Conservation (phyloP, 352 stramenopile genomes). For the Phytophthora chlamydospora region DNA sequence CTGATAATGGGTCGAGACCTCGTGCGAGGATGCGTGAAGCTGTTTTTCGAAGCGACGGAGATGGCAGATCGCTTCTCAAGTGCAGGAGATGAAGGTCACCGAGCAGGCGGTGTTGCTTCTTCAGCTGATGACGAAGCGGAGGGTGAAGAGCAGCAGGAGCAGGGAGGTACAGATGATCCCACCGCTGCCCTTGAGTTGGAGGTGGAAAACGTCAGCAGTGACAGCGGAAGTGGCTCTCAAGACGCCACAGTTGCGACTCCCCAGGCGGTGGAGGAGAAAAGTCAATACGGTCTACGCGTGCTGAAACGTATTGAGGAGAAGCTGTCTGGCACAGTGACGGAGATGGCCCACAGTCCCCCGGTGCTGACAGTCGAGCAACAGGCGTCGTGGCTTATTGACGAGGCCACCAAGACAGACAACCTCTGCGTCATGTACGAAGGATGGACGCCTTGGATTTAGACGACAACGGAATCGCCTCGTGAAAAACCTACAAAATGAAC, state of each 20-base stretch:
- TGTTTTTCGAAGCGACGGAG: conserved; percentile 75
- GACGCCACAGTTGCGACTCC: conserved; percentile 4
- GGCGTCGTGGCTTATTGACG: conserved; percentile 78
- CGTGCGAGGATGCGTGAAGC: conserved; percentile 50
- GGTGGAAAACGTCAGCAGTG: conserved; percentile 19
- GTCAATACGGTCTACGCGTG: conserved; percentile 68
- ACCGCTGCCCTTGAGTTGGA: conserved; percentile 4
- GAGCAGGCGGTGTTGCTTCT: background rate
- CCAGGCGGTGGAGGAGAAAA: conserved; percentile 38
- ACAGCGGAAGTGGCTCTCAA: conserved; percentile 15
- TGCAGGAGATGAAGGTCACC: conserved; percentile 16
- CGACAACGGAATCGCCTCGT: background rate
- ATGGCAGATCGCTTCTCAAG: conserved; percentile 66
- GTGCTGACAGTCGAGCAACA: conserved; percentile 75
- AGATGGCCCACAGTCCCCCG: conserved; percentile 31
- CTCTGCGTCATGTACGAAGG: conserved; percentile 91
- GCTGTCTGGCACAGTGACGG: conserved; percentile 55
- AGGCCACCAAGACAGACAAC: conserved; percentile 83
- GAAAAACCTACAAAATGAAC: conserved; percentile 11
- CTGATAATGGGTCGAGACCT: conserved; percentile 42
- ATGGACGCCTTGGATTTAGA: conserved; percentile 88
- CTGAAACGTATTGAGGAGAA: conserved; percentile 81
- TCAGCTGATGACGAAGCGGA: conserved; percentile 16
- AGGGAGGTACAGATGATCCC: conserved; percentile 11
- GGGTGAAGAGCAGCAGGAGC: conserved; percentile 20